These are phyloP conservation scores for Symbiodinium natans DNA, from an alignment of 73 alveolate species.

Conservation along the genomic window DNA sequence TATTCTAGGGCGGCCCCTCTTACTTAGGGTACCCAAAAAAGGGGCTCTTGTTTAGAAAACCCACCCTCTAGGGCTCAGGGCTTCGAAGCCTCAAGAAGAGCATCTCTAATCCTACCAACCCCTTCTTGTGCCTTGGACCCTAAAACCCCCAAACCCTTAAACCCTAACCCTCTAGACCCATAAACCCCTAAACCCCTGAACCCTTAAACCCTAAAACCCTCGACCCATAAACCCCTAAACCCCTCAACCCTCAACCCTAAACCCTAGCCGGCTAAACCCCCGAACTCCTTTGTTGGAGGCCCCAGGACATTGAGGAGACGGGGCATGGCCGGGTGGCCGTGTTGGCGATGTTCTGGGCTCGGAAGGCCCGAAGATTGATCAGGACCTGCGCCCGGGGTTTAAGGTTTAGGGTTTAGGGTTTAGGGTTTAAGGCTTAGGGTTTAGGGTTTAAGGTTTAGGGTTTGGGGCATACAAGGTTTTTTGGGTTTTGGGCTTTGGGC, in stretches of 20 bases:
- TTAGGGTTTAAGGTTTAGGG: too few species aligned
- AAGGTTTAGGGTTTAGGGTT: background rate
- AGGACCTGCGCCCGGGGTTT: background rate
- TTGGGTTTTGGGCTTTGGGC: too few species aligned
- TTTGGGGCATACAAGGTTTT: too few species aligned
- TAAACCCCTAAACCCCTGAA: background rate
- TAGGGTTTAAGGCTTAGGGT: too few species aligned
- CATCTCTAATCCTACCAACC: too few species aligned
- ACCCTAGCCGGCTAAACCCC: background rate
- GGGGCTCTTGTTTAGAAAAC: too few species aligned
- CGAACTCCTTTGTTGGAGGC: background rate
- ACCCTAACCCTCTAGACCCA: background rate
- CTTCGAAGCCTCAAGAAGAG: too few species aligned
- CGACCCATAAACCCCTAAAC: background rate
- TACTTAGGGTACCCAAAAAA: too few species aligned
- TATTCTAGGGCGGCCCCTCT: too few species aligned
- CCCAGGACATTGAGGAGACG: background rate
- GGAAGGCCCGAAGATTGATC: background rate
- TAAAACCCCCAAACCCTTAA: background rate
- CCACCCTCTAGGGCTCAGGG: too few species aligned
- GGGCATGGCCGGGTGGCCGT: background rate
- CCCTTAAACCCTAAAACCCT: background rate
- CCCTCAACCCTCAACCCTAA: background rate
- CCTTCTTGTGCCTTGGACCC: background rate
- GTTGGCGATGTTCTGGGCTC: constrained; percentile 16